Percentiles rank a stretch among this genome's conserved stretches.
Conservation (phyloP, 2,329 filamentous ascomycete species). For the Aspergillus pseudoterreus region DNA sequence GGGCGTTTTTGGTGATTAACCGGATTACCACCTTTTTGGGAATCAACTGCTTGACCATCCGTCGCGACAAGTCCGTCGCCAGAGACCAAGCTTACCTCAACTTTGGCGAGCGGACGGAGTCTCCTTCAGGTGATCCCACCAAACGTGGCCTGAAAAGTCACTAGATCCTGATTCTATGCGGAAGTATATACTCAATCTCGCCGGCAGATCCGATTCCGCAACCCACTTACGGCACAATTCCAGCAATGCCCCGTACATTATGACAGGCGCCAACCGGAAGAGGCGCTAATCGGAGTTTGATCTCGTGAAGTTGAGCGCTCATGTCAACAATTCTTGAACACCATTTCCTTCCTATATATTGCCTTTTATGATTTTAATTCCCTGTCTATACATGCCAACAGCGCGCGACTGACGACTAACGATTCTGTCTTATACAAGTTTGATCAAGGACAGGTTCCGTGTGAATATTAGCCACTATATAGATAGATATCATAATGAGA, state of each 20-base stretch:
- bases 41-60: constrained; percentile 91
- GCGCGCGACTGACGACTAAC: constrained; percentile 13
- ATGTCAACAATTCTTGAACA: background rate
- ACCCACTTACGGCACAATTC: background rate
- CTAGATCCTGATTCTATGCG: background rate
- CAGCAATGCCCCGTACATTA: background rate
- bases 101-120: constrained; percentile 25
- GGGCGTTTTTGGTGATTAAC: constrained; percentile 86
- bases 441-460: constrained; percentile 6
- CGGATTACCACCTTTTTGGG: constrained; percentile 89
- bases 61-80: constrained; percentile 30
- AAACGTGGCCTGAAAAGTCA: constrained; percentile 17
- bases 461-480: constrained; percentile 9
- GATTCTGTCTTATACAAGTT: constrained; percentile 11
- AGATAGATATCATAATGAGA: constrained; percentile 4
- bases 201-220: background rate
- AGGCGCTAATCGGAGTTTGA: background rate
- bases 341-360: constrained; percentile 2
- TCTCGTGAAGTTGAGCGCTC: background rate
- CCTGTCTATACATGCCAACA: constrained; percentile 12
- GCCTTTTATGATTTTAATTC: constrained; percentile 11
- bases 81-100: constrained; percentile 35
- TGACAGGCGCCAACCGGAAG: background rate
- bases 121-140: constrained; percentile 12
- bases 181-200: background rate